Evolutionary conservation across 495 filamentous ascomycete genomes (phyloP).

Genomic region (Jackrogersella minutella): DNA sequence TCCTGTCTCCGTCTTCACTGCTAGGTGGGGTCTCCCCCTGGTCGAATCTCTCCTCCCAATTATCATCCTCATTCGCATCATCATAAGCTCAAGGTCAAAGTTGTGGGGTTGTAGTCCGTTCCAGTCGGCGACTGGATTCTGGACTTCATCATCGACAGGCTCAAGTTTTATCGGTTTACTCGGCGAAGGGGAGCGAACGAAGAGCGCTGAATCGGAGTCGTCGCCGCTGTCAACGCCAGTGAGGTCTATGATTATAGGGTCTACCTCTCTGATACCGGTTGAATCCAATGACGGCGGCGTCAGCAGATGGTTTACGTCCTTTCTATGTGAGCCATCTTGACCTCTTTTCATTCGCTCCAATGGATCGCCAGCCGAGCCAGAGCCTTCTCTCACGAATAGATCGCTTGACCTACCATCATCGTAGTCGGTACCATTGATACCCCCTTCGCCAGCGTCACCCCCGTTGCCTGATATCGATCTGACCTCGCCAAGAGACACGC

Average conservation of each 20-base stretch:
- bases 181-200: too few relatives aligned
- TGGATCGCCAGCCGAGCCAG: background rate
- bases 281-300: too few relatives aligned
- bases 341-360: background rate
- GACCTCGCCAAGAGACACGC: background rate
- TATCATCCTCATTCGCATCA: background rate
- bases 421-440: background rate
- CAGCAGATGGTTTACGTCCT: too few relatives aligned
- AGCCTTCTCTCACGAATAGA: constrained; percentile 13
- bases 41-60: background rate
- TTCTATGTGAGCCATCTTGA: background rate
- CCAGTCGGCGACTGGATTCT: too few relatives aligned
- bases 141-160: too few relatives aligned
- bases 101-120: too few relatives aligned
- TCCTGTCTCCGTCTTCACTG: constrained; percentile 1
- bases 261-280: too few relatives aligned
- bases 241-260: too few relatives aligned
- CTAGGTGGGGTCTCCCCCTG: constrained; percentile 9
- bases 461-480: constrained; percentile 16
- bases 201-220: too few relatives aligned
- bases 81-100: too few relatives aligned
- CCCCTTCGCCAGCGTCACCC: constrained; percentile 2
- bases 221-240: too few relatives aligned
- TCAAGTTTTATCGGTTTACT: too few relatives aligned
- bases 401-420: constrained; percentile 4